Evolutionary conservation across 2,329 filamentous ascomycete species (phyloP).

Genomic region (Daldinia sp.): DNA sequence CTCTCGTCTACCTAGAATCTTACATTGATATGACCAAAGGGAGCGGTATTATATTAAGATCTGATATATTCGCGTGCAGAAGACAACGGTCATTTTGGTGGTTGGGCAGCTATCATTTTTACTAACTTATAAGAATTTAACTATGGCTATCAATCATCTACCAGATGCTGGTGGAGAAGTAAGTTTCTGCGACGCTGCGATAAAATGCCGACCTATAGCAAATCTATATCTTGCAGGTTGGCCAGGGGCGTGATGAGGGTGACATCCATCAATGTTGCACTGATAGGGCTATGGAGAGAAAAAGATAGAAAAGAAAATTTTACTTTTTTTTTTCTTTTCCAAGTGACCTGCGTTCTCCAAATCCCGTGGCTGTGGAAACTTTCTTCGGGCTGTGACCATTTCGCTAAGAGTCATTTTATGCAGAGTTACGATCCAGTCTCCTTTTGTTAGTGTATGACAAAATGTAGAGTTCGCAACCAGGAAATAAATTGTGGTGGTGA

Average conservation of each 20-base stretch:
- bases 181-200: conserved; percentile 32
- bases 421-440: conserved; percentile 4
- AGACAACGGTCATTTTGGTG: conserved; percentile 18
- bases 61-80: conserved; percentile 13
- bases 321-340: not conserved
- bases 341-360: conserved; percentile 34
- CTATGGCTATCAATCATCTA: conserved; percentile 20
- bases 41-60: conserved; percentile 34
- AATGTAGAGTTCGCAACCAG: conserved; percentile 5
- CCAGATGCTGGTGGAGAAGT: conserved; percentile 26
- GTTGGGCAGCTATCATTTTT: conserved; percentile 14
- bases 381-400: conserved; percentile 15
- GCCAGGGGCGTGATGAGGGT: conserved; percentile 22
- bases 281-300: conserved; percentile 32
- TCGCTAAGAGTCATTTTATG: conserved; percentile 17
- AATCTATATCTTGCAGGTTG: conserved; percentile 26
- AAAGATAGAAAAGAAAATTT: conserved; percentile 1
- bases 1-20: conserved; percentile 29
- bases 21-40: conserved; percentile 37
- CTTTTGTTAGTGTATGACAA: conserved; percentile 13
- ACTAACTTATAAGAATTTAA: conserved; percentile 8
- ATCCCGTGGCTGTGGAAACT: conserved; percentile 39
- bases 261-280: conserved; percentile 25
- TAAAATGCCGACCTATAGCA: conserved; percentile 32
- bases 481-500: conserved; percentile 6